Conservation (phyloP, 139 green algal genomes). For the Chlorokybus atmophyticus region DNA sequence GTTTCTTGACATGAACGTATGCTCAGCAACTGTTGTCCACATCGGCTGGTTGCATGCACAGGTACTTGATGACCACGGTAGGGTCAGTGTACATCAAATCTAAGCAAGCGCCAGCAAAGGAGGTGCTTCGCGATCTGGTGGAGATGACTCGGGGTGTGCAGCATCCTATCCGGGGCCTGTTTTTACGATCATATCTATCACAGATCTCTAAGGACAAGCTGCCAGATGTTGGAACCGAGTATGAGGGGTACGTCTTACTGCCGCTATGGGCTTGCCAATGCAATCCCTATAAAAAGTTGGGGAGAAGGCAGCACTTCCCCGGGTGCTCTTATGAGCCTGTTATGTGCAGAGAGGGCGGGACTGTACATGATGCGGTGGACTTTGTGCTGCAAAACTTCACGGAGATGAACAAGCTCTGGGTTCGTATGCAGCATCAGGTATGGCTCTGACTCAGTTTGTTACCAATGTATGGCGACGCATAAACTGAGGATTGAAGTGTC, state of each 20-base stretch:
- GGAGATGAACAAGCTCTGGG: conserved; percentile 99
- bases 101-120: conserved; percentile 48
- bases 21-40: not conserved
- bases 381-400: conserved; percentile 97
- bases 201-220: conserved; percentile 50
- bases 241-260: conserved; percentile 39
- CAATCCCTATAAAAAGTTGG: no score
- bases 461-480: not conserved
- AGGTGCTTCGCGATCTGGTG: conserved; percentile 85
- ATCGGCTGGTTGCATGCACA: conserved; percentile 15
- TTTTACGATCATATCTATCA: conserved; percentile 83
- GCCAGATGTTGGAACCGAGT: conserved; percentile 51
- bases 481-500: not conserved
- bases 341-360: conserved; percentile 38
- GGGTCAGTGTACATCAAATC: conserved; percentile 73
- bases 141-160: conserved; percentile 96
- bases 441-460: not conserved
- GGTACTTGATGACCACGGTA: conserved; percentile 84
- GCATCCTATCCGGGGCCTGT: conserved; percentile 89
- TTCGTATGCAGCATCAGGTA: conserved; percentile 69
- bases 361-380: conserved; percentile 75
- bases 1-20: not conserved
- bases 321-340: no score
- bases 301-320: no score
- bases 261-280: not conserved